Conservation (phyloP, 2,329 filamentous ascomycete genomes). For the Diaporthe batatas region DNA sequence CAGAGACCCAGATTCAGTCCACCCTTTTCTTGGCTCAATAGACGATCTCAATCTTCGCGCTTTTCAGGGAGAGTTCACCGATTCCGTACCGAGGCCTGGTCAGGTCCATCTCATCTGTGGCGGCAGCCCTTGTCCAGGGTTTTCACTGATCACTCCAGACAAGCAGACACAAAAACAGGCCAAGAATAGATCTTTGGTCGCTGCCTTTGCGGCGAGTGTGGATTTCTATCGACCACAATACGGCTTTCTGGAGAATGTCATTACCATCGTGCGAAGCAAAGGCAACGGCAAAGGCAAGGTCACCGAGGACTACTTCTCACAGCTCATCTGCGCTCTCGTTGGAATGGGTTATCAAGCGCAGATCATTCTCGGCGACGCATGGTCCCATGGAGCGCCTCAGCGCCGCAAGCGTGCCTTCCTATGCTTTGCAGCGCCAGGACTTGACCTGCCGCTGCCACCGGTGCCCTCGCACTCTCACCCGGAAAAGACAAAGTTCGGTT, state of each 20-base stretch:
- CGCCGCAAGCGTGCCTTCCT: constrained; percentile 77
- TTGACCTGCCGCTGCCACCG: constrained; percentile 68
- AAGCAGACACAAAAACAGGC: constrained; percentile 68
- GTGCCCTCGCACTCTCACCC: constrained; percentile 74
- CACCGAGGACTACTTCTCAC: constrained; percentile 76
- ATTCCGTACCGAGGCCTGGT: constrained; percentile 68
- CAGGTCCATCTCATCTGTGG: constrained; percentile 78
- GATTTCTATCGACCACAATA: constrained; percentile 83
- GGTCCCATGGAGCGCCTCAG: constrained; percentile 76
- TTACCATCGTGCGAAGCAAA: constrained; percentile 67
- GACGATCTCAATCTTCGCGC: constrained; percentile 74
- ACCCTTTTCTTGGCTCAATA: constrained; percentile 78
- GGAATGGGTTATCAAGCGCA: constrained; percentile 83
- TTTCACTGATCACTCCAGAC: constrained; percentile 73
- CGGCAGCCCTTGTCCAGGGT: constrained; percentile 84
- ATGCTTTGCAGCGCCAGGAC: constrained; percentile 76
- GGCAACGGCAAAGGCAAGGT: constrained; percentile 48
- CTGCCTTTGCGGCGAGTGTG: constrained; percentile 79
- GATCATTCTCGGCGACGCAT: constrained; percentile 77
- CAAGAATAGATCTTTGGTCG: constrained; percentile 82
- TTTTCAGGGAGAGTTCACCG: constrained; percentile 62
- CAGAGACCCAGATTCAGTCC: constrained; percentile 53
- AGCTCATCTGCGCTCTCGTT: constrained; percentile 79
- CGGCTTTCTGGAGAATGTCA: constrained; percentile 83
- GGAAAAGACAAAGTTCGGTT: constrained; percentile 44